Conservation (phyloP, 2,329 filamentous ascomycete species). For the Xylariales sp. region DNA sequence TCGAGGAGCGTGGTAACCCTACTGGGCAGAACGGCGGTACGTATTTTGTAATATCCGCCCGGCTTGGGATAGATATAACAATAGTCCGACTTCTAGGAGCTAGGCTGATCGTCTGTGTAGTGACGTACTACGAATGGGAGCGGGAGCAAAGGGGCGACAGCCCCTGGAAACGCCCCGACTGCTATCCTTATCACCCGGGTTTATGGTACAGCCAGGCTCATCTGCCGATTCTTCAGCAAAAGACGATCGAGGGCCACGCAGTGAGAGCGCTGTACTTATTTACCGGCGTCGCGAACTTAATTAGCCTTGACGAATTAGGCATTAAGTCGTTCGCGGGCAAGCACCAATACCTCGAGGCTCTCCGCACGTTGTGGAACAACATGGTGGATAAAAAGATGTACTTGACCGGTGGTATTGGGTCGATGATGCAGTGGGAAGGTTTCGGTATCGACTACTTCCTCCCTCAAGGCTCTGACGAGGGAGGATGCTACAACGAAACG, state of each 20-base stretch:
- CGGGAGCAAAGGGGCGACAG: conserved; percentile 61
- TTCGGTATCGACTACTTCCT: conserved; percentile 70
- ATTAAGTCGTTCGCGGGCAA: conserved; percentile 43
- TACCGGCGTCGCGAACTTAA: conserved; percentile 67
- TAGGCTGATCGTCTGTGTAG: conserved; percentile 26
- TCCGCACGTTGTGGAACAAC: conserved; percentile 66
- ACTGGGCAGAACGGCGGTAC: conserved; percentile 57
- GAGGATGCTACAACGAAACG: conserved; percentile 72
- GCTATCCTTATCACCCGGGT: conserved; percentile 56
- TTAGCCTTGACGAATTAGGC: conserved; percentile 53
- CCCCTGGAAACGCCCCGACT: conserved; percentile 58
- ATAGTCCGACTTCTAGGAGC: neutral
- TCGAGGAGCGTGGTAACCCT: conserved; percentile 67
- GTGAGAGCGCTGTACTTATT: conserved; percentile 71
- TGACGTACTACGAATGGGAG: conserved; percentile 67
- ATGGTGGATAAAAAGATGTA: conserved; percentile 73
- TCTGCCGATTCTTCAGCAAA: conserved; percentile 63
- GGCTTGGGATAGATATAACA: neutral
- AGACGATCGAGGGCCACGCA: conserved; percentile 67
- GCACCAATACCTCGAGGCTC: conserved; percentile 52
- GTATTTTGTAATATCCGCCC: conserved; percentile 8
- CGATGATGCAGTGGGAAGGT: conserved; percentile 68
- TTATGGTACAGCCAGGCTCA: conserved; percentile 69
- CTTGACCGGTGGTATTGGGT: conserved; percentile 70
- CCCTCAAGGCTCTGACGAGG: conserved; percentile 68